Percentiles rank a stretch among this genome's conserved stretches.
phyloP scores from a whole-genome alignment of 2,329 filamentous ascomycete species.

The Didymella sp. region DNA sequence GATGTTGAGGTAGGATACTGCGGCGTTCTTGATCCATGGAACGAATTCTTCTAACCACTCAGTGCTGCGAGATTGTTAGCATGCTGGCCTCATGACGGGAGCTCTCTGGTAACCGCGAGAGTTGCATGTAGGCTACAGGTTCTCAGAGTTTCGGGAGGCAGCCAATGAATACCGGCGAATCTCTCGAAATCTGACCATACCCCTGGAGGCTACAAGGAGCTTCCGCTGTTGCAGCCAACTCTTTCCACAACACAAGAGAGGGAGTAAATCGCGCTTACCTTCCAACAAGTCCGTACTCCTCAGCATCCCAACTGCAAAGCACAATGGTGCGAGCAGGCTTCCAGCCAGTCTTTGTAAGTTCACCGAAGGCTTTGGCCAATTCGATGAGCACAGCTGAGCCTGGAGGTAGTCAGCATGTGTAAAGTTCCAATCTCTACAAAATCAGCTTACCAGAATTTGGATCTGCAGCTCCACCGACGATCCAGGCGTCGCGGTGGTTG shows the following conservation, averaged over 20 bases:
- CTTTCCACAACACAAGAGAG: no score
- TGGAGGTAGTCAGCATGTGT: conserved; percentile 15
- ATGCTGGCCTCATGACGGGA: neutral
- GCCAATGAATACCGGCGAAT: no score
- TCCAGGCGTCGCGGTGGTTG: conserved; percentile 64
- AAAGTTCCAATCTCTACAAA: neutral
- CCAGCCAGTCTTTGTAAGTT: conserved; percentile 58
- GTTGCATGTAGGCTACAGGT: no score
- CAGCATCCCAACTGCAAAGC: conserved; percentile 54
- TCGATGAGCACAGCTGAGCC: conserved; percentile 60
- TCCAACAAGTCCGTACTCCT: conserved; percentile 50
- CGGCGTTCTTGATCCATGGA: conserved; percentile 54
- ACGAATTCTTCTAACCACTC: conserved; percentile 61
- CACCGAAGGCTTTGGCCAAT: conserved; percentile 58
- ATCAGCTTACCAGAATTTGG: conserved; percentile 53
- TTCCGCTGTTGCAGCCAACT: no score
- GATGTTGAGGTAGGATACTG: conserved; percentile 60
- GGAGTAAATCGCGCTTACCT: conserved; percentile 27
- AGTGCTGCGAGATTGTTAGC: conserved; percentile 43
- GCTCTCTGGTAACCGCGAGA: no score
- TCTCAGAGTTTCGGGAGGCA: no score
- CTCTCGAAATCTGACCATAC: no score
- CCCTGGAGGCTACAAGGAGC: no score
- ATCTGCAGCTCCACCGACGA: conserved; percentile 61
- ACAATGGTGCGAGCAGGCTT: conserved; percentile 60